A percentile compares a stretch with the other conserved stretches of the same genome.
phyloP scores from a whole-genome alignment of 2,329 filamentous ascomycete genomes.

The Ceratocystis harringtonii region DNA sequence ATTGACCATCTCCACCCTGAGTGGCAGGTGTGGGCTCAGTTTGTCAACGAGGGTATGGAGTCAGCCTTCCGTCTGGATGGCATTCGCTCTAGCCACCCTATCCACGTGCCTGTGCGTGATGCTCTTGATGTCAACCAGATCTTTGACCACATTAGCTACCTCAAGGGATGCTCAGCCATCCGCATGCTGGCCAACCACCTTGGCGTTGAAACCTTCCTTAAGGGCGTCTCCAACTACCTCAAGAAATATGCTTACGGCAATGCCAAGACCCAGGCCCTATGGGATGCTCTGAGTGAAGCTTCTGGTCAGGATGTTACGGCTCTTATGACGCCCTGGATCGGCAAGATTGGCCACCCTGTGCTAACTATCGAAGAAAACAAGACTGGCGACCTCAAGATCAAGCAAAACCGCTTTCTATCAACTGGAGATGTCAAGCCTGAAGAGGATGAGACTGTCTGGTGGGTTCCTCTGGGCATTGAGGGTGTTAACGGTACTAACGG shows the following conservation, averaged over 20 bases:
- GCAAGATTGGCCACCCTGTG: constrained; percentile 87
- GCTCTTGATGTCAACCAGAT: constrained; percentile 95
- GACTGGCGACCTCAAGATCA: constrained; percentile 63
- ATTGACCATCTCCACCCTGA: constrained; percentile 86
- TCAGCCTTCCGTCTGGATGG: constrained; percentile 80
- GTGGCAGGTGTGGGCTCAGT: constrained; percentile 96
- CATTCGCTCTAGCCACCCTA: constrained; percentile 82
- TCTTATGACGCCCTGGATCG: constrained; percentile 92
- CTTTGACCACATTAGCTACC: constrained; percentile 91
- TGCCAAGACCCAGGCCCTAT: constrained; percentile 81
- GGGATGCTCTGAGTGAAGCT: constrained; percentile 73
- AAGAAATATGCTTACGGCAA: constrained; percentile 78
- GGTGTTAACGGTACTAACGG: constrained; percentile 52
- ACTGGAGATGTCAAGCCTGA: constrained; percentile 82
- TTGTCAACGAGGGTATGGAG: constrained; percentile 89
- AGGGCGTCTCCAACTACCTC: constrained; percentile 79
- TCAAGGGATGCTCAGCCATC: constrained; percentile 92
- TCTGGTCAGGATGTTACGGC: constrained; percentile 73
- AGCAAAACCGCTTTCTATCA: constrained; percentile 79
- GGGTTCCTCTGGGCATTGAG: constrained; percentile 79
- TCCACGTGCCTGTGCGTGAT: constrained; percentile 87
- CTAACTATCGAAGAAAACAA: constrained; percentile 75
- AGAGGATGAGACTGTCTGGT: constrained; percentile 88
- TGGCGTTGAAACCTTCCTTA: constrained; percentile 73
- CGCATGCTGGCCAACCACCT: constrained; percentile 91